Evolutionary conservation across 257 asterid genomes (phyloP), one percentile per base, ranked within the genome.

Genomic region (Solanum pennellii): DNA sequence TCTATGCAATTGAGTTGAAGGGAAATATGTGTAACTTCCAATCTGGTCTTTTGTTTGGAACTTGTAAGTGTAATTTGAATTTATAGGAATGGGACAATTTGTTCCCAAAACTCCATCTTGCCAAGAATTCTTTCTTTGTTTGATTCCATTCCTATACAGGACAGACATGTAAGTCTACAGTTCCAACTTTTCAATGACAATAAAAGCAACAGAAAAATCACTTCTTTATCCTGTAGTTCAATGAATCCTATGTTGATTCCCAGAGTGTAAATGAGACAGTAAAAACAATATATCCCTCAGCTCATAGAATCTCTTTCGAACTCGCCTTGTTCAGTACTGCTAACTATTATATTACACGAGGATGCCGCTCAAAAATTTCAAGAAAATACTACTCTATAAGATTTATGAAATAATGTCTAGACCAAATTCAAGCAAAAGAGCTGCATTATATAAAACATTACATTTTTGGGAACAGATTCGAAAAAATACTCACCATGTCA

Each of bases 31-130:
- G 90, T 95, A 97, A 94, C 96, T 94, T 44, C 99, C 99, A 71
- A 97, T 97, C 88, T 97, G 99, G 91, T 97, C 99, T 88, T 97
- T 97, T 1, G 95, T 89, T 89, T 97, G 99, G 92, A 97, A 93
- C 91, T 93, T 95, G 88, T 97, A 97, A 0, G 99, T 97, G 93
- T 84, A 97, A 39, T 97, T 97, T 16, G 92, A 27, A 83, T 97
- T 95, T 11, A 94, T 96, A 44, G 97, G 99, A 86, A 95, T 90
- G 20, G 99, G 93, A 76, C 99, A 97, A 66, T 97, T 97, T 23
- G 99, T 97, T 84, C 99, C 99, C 88, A 92, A 60, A 49, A 97
- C 99, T 60, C 99, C 99, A 86, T 97, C 99, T 91, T 97, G 99
- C 99, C 99, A 97, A 35, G 97, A 94, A 87, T 97, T 97, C 94